Percentiles rank a stretch among this genome's conserved stretches.
Evolutionary conservation across 345 rosid species (phyloP).

Genomic region (Arabis alpina): DNA sequence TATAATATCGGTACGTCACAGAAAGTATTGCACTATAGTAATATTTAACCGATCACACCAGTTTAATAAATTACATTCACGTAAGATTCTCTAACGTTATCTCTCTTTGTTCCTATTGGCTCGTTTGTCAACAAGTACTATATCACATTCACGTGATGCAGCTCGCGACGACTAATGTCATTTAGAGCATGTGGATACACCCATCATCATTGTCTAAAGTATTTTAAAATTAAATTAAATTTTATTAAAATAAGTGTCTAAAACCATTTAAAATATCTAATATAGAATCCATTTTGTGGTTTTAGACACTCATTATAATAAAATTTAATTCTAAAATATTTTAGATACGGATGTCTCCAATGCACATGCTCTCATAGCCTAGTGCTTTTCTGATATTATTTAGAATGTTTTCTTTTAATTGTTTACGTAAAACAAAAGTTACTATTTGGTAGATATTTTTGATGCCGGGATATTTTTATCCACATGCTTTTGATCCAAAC

Average conservation of each 20-base stretch:
- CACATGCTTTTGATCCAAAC: constrained; percentile 21
- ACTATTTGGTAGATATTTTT: constrained; percentile 29
- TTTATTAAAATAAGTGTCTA: too few relatives aligned
- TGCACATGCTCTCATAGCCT: too few relatives aligned
- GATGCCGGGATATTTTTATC: background rate
- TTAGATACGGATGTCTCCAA: too few relatives aligned
- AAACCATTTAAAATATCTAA: too few relatives aligned
- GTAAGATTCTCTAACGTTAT: background rate
- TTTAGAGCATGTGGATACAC: too few relatives aligned
- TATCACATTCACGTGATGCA: constrained; percentile 19
- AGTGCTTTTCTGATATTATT: constrained; percentile 1
- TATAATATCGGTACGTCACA: constrained; percentile 20
- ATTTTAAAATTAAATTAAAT: too few relatives aligned
- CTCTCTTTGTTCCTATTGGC: background rate
- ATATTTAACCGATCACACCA: constrained; percentile 4
- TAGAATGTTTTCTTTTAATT: background rate
- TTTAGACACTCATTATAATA: too few relatives aligned
- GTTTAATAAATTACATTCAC: background rate
- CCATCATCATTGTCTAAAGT: too few relatives aligned
- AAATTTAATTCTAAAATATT: too few relatives aligned
- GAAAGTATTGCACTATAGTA: background rate
- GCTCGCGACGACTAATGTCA: background rate
- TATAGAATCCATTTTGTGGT: too few relatives aligned
- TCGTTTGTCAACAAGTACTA: background rate
- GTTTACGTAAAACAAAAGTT: background rate